Base-by-base conservation (phyloP, 352 stramenopile species). In the Detonula confervacea region DNA sequence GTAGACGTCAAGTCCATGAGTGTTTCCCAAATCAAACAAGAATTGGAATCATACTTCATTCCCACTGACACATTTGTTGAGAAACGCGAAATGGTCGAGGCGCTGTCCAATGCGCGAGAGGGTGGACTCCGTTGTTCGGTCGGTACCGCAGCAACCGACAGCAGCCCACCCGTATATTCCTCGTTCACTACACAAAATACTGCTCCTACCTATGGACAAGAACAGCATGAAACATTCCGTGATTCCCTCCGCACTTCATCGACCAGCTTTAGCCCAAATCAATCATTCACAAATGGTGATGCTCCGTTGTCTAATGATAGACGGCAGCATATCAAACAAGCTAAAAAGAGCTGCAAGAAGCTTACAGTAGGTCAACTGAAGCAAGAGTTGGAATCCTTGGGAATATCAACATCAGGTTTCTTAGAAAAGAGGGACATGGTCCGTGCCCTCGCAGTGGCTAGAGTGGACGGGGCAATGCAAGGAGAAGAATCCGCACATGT, bases 31-130 rank as follows among this genome's bases (percentile, higher is more conserved):
- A 83, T 87, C 27, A 77, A 73, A 70, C 67, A 71, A 33, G 81
- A 88, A 61, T 60, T 88, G 3, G 70, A 88, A 73, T 73, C 42
- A 5, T 83, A 80, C 47, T 76, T 76, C 35, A 72, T 88, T 52
- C 81, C 81, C 9, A 88, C 81, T 20, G 77, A 77, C 18, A 46
- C 42, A 12, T 73, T 88, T 33, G 52, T 88, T 29, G 81, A 88
- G 65, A 88, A 85, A 69, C 71, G 54, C 20, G 81, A 88, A n/a
- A 59, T 88, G 33, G 61, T 80, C 22, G 33, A 68, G 42, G 81
- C 77, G 0, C 33, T 88, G 25, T 44, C 62, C 9, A 62, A 78
- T 42, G 81, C 71, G 25, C 62, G 80, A 39, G 62, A 25, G 27
- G 59, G 64, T n/a, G n/a, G n/a, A n/a, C n/a, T n/a, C n/a, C n/a